Conservation (phyloP, 2,329 filamentous ascomycete genomes). For the Onygenales sp. region DNA sequence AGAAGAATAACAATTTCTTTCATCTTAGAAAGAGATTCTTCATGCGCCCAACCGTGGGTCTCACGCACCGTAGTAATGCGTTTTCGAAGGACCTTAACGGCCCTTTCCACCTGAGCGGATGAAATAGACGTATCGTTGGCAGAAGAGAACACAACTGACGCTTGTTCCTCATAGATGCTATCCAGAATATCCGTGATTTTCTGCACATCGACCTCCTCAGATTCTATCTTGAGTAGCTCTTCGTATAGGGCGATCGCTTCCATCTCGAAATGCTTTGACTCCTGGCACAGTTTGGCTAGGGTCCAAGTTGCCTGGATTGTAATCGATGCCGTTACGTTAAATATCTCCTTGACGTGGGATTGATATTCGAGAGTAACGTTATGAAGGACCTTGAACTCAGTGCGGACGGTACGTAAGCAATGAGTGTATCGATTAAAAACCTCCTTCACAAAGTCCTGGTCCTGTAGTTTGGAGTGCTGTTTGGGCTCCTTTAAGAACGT, state of each 20-base stretch:
- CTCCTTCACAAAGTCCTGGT: slow-evolving; percentile 23
- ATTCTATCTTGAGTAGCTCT: slow-evolving; percentile 25
- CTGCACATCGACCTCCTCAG: slow-evolving; percentile 22
- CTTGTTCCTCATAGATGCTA: slow-evolving; percentile 30
- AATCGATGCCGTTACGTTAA: slow-evolving; percentile 25
- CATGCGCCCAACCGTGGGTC: slow-evolving; percentile 30
- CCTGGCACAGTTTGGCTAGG: slow-evolving; percentile 29
- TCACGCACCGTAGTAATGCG: slow-evolving; percentile 22
- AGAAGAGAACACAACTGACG: slow-evolving; percentile 13
- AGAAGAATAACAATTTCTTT: slow-evolving; percentile 28
- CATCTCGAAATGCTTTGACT: slow-evolving; percentile 26
- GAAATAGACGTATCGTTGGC: slow-evolving; percentile 16
- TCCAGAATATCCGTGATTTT: slow-evolving; percentile 28
- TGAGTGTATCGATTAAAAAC: slow-evolving; percentile 27
- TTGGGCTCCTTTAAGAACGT: slow-evolving; percentile 26
- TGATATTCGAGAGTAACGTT: slow-evolving; percentile 27
- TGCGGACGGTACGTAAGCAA: slow-evolving; percentile 25
- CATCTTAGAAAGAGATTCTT: slow-evolving; percentile 28
- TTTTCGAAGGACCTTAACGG: slow-evolving; percentile 21
- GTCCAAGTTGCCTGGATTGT: slow-evolving; percentile 27
- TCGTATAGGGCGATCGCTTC: slow-evolving; percentile 30
- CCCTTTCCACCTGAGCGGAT: slow-evolving; percentile 20
- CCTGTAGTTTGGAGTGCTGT: slow-evolving; percentile 23
- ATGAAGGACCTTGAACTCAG: slow-evolving; percentile 23
- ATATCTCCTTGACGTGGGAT: slow-evolving; percentile 24